Evolutionary conservation across 257 asterid genomes (phyloP).

Genomic region (Oldenlandia corymbosa): DNA sequence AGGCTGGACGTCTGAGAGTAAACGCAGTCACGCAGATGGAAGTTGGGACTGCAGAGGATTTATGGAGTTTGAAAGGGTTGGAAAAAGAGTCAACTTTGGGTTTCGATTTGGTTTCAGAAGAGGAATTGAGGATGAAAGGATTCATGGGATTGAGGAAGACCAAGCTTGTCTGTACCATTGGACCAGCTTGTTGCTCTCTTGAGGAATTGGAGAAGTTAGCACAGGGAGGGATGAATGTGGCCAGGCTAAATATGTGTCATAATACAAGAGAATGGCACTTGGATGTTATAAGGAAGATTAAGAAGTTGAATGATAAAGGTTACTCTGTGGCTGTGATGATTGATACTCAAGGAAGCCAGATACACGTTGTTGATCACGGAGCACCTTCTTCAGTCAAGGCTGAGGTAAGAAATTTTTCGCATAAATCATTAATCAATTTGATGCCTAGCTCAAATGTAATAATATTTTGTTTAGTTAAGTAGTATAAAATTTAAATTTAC

Average conservation of each 20-base stretch:
- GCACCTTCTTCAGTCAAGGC: conserved; percentile 77
- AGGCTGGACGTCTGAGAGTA: conserved; percentile 19
- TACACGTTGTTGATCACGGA: conserved; percentile 75
- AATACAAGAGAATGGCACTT: conserved; percentile 69
- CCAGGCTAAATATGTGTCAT: conserved; percentile 85
- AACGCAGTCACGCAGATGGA: conserved; percentile 51
- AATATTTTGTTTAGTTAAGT: no score
- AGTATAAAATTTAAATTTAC: not conserved
- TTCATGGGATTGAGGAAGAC: conserved; percentile 85
- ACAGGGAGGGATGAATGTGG: conserved; percentile 72
- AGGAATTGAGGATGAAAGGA: conserved; percentile 62
- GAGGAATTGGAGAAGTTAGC: conserved; percentile 77
- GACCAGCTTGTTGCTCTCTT: conserved; percentile 67
- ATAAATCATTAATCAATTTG: not conserved
- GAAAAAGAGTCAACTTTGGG: conserved; percentile 33
- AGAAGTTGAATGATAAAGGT: conserved; percentile 64
- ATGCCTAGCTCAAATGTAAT: not conserved
- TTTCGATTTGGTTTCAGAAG: conserved; percentile 64
- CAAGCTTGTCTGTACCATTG: conserved; percentile 79
- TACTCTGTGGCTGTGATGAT: conserved; percentile 81
- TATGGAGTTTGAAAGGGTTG: conserved; percentile 22
- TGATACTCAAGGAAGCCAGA: conserved; percentile 79
- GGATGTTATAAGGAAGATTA: conserved; percentile 67
- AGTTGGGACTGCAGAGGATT: conserved; percentile 29
- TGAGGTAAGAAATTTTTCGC: conserved; percentile 52